These are phyloP conservation scores for Alternaria dauci DNA, from an alignment of 2,329 filamentous ascomycete species.

Conservation along the genomic window DNA sequence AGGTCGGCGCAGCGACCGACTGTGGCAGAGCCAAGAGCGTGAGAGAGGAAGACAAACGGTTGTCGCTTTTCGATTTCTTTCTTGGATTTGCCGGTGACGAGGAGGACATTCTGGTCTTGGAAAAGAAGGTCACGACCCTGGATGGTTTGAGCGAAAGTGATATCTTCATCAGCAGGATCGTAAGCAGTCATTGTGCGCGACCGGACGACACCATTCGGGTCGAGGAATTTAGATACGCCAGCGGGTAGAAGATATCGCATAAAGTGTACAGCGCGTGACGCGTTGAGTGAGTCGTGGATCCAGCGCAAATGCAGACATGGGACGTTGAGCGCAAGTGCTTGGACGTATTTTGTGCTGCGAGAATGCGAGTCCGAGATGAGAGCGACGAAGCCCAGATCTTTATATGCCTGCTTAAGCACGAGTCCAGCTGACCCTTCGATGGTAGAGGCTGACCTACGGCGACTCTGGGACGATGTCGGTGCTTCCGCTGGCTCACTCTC, in stretches of 20 bases:
- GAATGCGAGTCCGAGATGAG: constrained; percentile 87
- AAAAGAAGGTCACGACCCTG: constrained; percentile 67
- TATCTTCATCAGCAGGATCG: constrained; percentile 62
- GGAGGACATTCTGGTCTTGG: constrained; percentile 70
- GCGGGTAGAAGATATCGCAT: constrained; percentile 83
- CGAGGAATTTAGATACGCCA: constrained; percentile 78
- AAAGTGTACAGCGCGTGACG: constrained; percentile 74
- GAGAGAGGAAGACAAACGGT: constrained; percentile 81
- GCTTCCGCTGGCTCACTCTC: constrained; percentile 53
- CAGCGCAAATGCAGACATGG: constrained; percentile 86
- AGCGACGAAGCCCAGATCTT: constrained; percentile 77
- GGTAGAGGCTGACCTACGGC: constrained; percentile 20
- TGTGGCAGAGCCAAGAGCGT: constrained; percentile 75
- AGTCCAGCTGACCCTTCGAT: constrained; percentile 51
- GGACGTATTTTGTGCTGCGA: constrained; percentile 89
- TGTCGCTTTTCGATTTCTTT: constrained; percentile 70
- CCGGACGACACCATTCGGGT: constrained; percentile 70
- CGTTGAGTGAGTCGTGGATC: constrained; percentile 75
- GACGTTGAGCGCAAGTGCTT: constrained; percentile 87
- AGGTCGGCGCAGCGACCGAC: constrained; percentile 72
- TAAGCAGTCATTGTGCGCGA: constrained; percentile 73
- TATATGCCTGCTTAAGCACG: constrained; percentile 61
- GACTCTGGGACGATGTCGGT: constrained; percentile 26
- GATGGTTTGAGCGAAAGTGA: constrained; percentile 39
- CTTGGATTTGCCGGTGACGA: constrained; percentile 72